A percentile compares a stretch with the other conserved stretches of the same genome.
phyloP scores from a whole-genome alignment of 208 protist genomes.

The Leishmania amazonensis region DNA sequence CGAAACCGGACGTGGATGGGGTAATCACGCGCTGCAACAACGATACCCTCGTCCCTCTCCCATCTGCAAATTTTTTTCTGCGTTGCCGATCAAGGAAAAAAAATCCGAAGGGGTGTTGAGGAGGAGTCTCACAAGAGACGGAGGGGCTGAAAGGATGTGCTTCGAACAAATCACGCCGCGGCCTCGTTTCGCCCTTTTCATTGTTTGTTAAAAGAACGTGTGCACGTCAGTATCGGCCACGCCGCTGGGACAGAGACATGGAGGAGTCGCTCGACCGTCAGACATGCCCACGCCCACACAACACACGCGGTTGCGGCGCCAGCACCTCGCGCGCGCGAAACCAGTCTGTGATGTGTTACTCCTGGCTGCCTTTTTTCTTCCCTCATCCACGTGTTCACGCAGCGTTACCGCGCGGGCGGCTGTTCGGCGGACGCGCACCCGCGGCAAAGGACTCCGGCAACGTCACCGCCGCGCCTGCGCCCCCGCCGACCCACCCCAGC shows the following conservation, averaged over 20 bases:
- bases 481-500: constrained; percentile 82
- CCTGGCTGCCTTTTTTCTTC: background rate
- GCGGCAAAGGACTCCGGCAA: constrained; percentile 46
- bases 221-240: background rate
- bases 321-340: background rate
- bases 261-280: background rate
- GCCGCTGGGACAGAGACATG: background rate
- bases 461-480: constrained; percentile 56
- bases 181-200: background rate
- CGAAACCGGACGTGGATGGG: background rate
- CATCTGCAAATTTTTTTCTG: background rate
- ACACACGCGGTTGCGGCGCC: background rate
- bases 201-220: background rate
- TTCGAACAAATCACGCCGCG: background rate
- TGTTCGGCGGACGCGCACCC: constrained; percentile 39
- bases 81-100: background rate
- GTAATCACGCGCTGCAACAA: background rate
- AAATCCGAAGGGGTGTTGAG: background rate
- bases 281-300: background rate
- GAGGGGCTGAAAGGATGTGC: background rate
- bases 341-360: background rate
- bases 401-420: constrained; percentile 44
- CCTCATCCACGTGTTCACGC: constrained; percentile 7
- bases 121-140: background rate
- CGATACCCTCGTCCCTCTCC: background rate